Evolutionary conservation across 371 early-diverging fungal genomes (phyloP).

Genomic region (Mucor circinelloides): DNA sequence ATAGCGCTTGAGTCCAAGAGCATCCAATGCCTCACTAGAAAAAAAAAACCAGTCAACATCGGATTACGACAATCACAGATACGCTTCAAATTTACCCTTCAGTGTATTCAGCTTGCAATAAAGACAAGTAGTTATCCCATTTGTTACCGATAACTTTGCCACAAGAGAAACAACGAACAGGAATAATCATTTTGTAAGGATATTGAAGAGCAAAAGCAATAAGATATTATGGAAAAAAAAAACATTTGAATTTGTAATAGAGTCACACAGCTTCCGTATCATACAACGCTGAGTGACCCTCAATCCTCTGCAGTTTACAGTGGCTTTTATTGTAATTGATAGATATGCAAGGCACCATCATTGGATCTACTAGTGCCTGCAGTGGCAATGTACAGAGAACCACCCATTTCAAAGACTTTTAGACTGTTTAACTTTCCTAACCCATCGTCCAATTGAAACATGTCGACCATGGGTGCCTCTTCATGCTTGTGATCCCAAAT

Average conservation of each 20-base stretch:
- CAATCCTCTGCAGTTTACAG: neutral
- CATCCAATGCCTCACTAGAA: constrained; percentile 87
- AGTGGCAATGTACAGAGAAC: constrained; percentile 8
- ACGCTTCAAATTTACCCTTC: constrained; percentile 66
- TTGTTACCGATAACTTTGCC: constrained; percentile 99
- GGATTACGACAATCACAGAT: neutral
- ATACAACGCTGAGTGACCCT: neutral
- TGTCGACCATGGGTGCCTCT: neutral
- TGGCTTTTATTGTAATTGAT: constrained; percentile 18
- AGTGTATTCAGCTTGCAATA: constrained; percentile 75
- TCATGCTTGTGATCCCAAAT: constrained; percentile 15
- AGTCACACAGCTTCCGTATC: neutral
- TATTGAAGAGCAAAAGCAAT: neutral
- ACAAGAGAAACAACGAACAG: constrained; percentile 96
- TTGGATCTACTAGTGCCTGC: constrained; percentile 22
- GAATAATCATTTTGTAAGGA: constrained; percentile 84
- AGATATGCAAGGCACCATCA: constrained; percentile 23
- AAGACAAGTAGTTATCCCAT: constrained; percentile 93
- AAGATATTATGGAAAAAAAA: neutral
- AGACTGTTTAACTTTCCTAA: constrained; percentile 26
- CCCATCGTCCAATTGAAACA: constrained; percentile 7
- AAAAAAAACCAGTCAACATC: neutral
- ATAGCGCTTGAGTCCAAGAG: constrained; percentile 94
- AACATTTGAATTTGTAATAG: constrained; percentile 1
- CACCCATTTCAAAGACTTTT: neutral